These are phyloP conservation scores for Solidago caesia DNA, from an alignment of 129 eudicot genomes.

Conservation along the genomic window DNA sequence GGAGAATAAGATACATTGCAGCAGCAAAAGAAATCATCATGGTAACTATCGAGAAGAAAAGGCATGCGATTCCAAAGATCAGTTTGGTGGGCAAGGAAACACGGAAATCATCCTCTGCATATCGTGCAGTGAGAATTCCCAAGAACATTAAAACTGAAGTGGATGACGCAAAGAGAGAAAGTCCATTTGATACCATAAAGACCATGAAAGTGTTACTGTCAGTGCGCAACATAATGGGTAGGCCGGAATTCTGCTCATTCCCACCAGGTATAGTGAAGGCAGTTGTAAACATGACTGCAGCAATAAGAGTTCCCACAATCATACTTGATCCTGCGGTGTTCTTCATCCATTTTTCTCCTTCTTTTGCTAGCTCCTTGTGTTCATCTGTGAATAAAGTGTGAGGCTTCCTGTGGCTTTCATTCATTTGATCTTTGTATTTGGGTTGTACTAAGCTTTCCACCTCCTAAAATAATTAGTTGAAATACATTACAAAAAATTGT, in stretches of 20 bases:
- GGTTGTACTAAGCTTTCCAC: slow-evolving; percentile 54
- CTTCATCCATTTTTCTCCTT: slow-evolving; percentile 62
- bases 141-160: slow-evolving; percentile 53
- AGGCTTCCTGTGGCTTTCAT: slow-evolving; percentile 43
- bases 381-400: slow-evolving; percentile 39
- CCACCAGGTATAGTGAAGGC: slow-evolving; percentile 64
- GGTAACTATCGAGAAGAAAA: slow-evolving; percentile 51
- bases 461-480: slow-evolving; percentile 31
- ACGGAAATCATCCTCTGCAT: slow-evolving; percentile 48
- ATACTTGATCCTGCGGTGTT: slow-evolving; percentile 58
- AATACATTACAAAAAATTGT: neutral
- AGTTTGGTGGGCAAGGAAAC: slow-evolving; percentile 45
- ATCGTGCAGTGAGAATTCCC: slow-evolving; percentile 51
- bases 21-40: slow-evolving; percentile 58
- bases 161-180: slow-evolving; percentile 45
- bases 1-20: slow-evolving; percentile 39
- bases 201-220: slow-evolving; percentile 30
- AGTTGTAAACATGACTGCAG: slow-evolving; percentile 62
- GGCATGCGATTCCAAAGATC: slow-evolving; percentile 43
- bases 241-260: slow-evolving; percentile 27
- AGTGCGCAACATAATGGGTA: slow-evolving; percentile 34
- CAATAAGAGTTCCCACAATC: slow-evolving; percentile 56
- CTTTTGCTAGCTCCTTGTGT: slow-evolving; percentile 42
- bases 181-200: slow-evolving; percentile 42
- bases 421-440: slow-evolving; percentile 40